A percentile compares a stretch with the other conserved stretches of the same genome.
These are phyloP conservation scores for Helotiales sp. DNA, from an alignment of 2,329 filamentous ascomycete genomes.

Conservation along the genomic window DNA sequence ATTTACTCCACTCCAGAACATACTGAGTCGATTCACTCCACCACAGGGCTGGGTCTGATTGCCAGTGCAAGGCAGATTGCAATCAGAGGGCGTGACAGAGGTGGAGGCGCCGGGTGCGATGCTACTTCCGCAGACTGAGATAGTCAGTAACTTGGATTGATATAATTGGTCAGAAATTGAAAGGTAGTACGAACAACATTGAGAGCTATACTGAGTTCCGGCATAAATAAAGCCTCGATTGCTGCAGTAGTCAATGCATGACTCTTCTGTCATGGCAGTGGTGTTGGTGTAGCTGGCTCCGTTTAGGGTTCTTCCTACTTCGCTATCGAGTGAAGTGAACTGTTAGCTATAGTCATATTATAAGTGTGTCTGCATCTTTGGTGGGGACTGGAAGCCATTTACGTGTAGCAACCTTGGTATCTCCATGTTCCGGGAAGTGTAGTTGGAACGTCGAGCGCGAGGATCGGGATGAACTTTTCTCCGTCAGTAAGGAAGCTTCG, in stretches of 20 bases:
- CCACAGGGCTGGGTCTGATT: conserved; percentile 39
- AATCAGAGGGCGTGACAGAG: conserved; percentile 28
- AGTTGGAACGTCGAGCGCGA: conserved; percentile 13
- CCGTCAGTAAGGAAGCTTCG: neutral
- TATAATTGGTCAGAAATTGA: neutral
- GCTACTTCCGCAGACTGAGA: conserved; percentile 32
- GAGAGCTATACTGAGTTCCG: conserved; percentile 35
- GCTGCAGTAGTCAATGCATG: conserved; percentile 36
- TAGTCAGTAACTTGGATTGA: neutral
- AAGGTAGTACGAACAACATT: conserved; percentile 35
- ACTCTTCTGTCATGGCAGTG: conserved; percentile 32
- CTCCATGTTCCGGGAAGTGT: conserved; percentile 34
- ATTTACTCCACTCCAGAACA: conserved; percentile 37
- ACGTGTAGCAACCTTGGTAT: conserved; percentile 36
- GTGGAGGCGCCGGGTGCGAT: conserved; percentile 23
- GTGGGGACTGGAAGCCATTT: neutral
- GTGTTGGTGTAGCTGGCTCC: conserved; percentile 26
- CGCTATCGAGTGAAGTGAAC: conserved; percentile 19
- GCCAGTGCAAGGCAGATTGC: conserved; percentile 39
- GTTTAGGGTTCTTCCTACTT: conserved; percentile 29
- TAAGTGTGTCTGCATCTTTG: neutral
- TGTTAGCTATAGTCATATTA: neutral
- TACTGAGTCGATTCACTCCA: conserved; percentile 29
- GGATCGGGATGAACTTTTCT: conserved; percentile 1
- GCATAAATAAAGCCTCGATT: conserved; percentile 33